Evolutionary conservation across 1,284 basidiomycete genomes (phyloP), one percentile per base, ranked within the genome.

Genomic region (Jaminaea rosea): DNA sequence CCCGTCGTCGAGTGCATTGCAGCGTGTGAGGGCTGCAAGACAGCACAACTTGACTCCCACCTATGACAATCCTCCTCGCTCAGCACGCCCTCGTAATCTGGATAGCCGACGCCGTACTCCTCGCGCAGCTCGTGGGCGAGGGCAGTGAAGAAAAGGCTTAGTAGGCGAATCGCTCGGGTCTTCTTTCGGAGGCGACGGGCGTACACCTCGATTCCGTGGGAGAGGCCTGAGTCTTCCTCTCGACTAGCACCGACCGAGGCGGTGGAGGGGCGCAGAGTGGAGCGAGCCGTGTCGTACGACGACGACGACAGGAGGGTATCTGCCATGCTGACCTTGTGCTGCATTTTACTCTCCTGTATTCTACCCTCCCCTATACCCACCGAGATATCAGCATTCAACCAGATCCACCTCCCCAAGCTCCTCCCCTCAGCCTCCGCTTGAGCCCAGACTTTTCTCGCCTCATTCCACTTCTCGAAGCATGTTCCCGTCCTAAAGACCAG

Each of bases 361-460:
- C n/a, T n/a, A n/a, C n/a, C n/a, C n/a, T n/a, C n/a, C n/a, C n/a
- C n/a, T n/a, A n/a, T n/a, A n/a, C n/a, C n/a, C n/a, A n/a, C 58
- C 1, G 57, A 36, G 26, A 51, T 19, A 39, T 65, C 79, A 49
- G 86, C 83, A 60, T 86, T 83, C 53, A 91, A 75, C 90, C 89
- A 93, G 50, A 91, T 78, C 55, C 83, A 78, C 29, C 82, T 78
- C 8, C 81, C 77, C 23, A 86, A 75, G 60, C 82, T 84, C 28
- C 84, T 79, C 24, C 82, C 80, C 77, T 82, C 73, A 4, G 65
- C 60, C 32, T 69, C 63, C 21, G 72, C 53, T 7, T 69, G 42
- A 3, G 73, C 73, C 74, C 90, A 92, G 49, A 84, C 82, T 74
- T 87, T 91, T 56, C 88, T 80, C 37, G 88, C 90, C 76, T 91